phyloP scores from a whole-genome alignment of 1,284 basidiomycete species.

The Schizopora paradoxa region DNA sequence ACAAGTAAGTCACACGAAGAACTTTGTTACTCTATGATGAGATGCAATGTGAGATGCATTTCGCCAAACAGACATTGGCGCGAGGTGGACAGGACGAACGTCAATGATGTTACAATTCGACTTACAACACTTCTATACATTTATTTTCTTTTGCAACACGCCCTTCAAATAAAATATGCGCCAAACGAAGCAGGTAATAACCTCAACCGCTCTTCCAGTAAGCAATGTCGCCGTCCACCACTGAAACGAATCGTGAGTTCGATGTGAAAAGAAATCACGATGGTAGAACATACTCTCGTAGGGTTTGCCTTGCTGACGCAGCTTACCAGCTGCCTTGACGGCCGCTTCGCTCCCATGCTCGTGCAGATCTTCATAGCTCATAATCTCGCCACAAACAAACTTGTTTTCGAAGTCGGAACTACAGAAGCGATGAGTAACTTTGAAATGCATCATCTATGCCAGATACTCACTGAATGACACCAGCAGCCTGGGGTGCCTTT shows the following conservation, averaged over 20 bases:
- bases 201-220: conserved; percentile 68
- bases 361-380: conserved; percentile 87
- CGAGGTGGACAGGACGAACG: no score
- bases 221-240: conserved; percentile 80
- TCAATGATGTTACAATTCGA: no score
- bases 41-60: no score
- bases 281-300: conserved; percentile 73
- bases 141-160: no score
- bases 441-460: conserved; percentile 16
- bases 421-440: conserved; percentile 15
- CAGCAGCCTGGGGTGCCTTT: conserved; percentile 95
- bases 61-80: no score
- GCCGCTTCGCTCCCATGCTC: conserved; percentile 87
- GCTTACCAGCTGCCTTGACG: conserved; percentile 94
- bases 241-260: conserved; percentile 31
- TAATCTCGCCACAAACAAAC: conserved; percentile 99
- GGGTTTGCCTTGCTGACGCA: conserved; percentile 94
- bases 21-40: no score
- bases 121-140: no score
- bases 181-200: no score
- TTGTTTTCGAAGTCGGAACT: conserved; percentile 95
- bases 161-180: no score
- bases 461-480: conserved; percentile 87
- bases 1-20: no score
- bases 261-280: conserved; percentile 8